These are phyloP conservation scores for Metschnikowia anglica DNA, from an alignment of 805 yeast species.

Conservation along the genomic window DNA sequence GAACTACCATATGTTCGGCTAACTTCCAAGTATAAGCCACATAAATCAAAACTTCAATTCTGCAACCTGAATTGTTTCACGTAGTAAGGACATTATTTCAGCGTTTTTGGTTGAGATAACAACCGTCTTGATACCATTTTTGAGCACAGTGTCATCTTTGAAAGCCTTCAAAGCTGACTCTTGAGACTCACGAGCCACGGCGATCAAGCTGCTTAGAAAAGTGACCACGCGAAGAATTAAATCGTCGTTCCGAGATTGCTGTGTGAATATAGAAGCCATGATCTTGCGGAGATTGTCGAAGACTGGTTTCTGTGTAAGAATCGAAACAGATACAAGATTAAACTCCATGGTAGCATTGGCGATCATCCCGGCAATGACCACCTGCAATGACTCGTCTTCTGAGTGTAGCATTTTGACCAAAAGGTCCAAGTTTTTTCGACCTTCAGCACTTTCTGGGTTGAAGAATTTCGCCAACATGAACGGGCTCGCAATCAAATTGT, in stretches of 20 bases:
- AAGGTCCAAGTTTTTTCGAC: slow-evolving; percentile 31
- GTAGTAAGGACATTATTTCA: slow-evolving; percentile 9
- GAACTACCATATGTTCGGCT: no score
- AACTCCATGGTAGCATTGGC: slow-evolving; percentile 43
- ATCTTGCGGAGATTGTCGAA: slow-evolving; percentile 21
- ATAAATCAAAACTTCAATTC: slow-evolving; percentile 5
- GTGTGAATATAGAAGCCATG: slow-evolving; percentile 23
- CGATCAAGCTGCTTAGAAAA: slow-evolving; percentile 4
- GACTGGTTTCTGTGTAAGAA: slow-evolving; percentile 21
- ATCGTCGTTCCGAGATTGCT: slow-evolving; percentile 27
- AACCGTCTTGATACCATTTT: slow-evolving; percentile 7
- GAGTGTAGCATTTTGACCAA: slow-evolving; percentile 37
- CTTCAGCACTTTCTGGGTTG: slow-evolving; percentile 46
- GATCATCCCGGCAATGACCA: slow-evolving; percentile 35
- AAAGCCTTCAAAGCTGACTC: not conserved
- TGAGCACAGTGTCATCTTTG: slow-evolving; percentile 1
- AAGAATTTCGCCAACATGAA: slow-evolving; percentile 54
- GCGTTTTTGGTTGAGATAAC: slow-evolving; percentile 2
- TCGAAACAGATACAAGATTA: slow-evolving; percentile 33
- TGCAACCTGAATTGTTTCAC: slow-evolving; percentile 19
- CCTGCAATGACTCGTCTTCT: slow-evolving; percentile 25
- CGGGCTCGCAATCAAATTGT: slow-evolving; percentile 53
- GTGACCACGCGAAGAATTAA: slow-evolving; percentile 31
- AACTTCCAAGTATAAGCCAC: not conserved
- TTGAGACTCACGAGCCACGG: not conserved